Evolutionary conservation across 768 basidiomycete genomes (phyloP).

Genomic region (Exidia glandulosa): DNA sequence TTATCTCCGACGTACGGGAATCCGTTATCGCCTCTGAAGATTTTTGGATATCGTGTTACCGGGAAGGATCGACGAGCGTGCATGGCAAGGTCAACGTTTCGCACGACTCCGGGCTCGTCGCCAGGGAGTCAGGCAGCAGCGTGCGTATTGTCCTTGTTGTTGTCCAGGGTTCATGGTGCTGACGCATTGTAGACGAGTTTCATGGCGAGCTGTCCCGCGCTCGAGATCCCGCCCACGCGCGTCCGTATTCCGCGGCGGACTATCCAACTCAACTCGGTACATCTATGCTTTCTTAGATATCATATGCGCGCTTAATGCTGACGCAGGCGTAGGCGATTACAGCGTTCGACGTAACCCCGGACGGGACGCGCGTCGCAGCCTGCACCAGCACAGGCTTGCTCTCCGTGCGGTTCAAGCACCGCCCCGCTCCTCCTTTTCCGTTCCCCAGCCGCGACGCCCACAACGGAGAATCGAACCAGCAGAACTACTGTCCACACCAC

Average conservation of each 20-base stretch:
- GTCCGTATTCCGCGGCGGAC: constrained; percentile 41
- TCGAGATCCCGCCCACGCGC: constrained; percentile 36
- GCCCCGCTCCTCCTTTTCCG: too few species aligned
- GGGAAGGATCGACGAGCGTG: constrained; percentile 28
- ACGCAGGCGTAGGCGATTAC: constrained; percentile 44
- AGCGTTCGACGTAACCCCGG: constrained; percentile 52
- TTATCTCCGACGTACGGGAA: constrained; percentile 52
- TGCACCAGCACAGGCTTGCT: constrained; percentile 53
- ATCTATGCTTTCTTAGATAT: not conserved
- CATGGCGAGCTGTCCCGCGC: constrained; percentile 33
- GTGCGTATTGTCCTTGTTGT: not conserved
- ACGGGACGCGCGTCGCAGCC: constrained; percentile 45
- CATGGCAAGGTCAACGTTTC: constrained; percentile 52
- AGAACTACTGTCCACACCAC: too few species aligned
- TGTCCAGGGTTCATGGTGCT: not conserved
- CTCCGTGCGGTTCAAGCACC: too few species aligned
- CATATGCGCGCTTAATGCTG: not conserved
- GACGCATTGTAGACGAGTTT: constrained; percentile 24
- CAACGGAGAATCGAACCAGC: too few species aligned
- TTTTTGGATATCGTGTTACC: constrained; percentile 70
- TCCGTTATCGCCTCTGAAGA: constrained; percentile 46
- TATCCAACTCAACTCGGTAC: constrained; percentile 28
- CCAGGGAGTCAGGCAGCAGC: constrained; percentile 30
- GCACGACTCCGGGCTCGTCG: constrained; percentile 34
- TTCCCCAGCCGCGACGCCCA: too few species aligned